Evolutionary conservation across 2,329 filamentous ascomycete genomes (phyloP), one percentile per base, ranked within the genome.

Genomic region (Cladosporium sp.): DNA sequence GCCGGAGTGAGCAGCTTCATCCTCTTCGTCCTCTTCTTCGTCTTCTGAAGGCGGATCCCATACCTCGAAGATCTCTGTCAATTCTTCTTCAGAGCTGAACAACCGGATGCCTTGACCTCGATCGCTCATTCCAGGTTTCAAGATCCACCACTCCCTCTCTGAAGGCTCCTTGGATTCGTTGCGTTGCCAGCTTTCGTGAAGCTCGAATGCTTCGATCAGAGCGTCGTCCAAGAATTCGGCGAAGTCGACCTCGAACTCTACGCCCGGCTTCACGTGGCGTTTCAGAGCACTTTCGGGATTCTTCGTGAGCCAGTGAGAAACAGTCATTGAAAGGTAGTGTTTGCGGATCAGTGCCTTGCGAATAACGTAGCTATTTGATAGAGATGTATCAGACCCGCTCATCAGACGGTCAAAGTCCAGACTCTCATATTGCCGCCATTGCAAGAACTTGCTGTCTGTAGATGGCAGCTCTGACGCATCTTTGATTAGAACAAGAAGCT

Each of bases 41-140:
- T 85, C 86, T 14, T 88, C 87, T 2, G 83, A 84, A 45, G 88
- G 86, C 1, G 85, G 83, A 71, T 97, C 93, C 92, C 94, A 99
- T 59, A 84, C 87, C 65, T 97, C 91, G 69, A 97, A 99, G 56
- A 99, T 94, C 14, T 72, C 81, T 61, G 88, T 88, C n/a, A 99
- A 77, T 70, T 96, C 87, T 58, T 88, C 86, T 78, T 94, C 89
- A 2, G 86, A 90, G 67, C 85, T 89, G 73, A 99, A 99, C 0
- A 99, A 78, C 39, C 90, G 79, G 59, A 99, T 97, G 1, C 94
- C 94, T 72, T 97, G 92, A 0, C 93, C 94, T 22, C 93, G 84
- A 71, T 99, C 94, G 73, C 91, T 96, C 94, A 99, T 97, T 8
- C 93, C 89, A 0, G 94, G 93, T 75, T 99, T 99, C 60, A 99